Evolutionary conservation across 2,329 filamentous ascomycete genomes (phyloP).

Genomic region (Decorospora gaudefroyi): DNA sequence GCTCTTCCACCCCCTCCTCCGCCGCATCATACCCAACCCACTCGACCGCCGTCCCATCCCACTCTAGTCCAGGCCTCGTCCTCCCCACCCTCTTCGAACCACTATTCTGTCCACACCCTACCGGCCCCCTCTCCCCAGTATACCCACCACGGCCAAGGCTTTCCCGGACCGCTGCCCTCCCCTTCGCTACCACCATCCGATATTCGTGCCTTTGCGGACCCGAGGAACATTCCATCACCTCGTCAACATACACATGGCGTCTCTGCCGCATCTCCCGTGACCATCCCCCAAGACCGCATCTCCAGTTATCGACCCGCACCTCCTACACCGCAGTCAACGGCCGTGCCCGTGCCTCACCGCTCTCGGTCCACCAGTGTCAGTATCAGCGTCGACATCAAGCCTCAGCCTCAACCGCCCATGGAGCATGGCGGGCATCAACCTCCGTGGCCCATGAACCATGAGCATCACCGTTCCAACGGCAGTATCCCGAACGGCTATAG

Average conservation of each 20-base stretch:
- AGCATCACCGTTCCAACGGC: conserved; percentile 43
- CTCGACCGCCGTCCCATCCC: conserved; percentile 40
- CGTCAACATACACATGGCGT: conserved; percentile 45
- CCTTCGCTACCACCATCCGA: conserved; percentile 43
- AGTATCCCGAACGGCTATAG: conserved; percentile 42
- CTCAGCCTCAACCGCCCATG: conserved; percentile 38
- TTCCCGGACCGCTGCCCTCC: conserved; percentile 34
- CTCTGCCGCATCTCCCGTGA: conserved; percentile 35
- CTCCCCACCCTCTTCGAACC: conserved; percentile 34
- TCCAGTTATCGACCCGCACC: conserved; percentile 40
- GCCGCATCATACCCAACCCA: conserved; percentile 37
- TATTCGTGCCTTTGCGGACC: conserved; percentile 41
- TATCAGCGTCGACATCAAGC: conserved; percentile 35
- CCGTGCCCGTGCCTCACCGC: conserved; percentile 28
- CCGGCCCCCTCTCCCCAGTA: conserved; percentile 33
- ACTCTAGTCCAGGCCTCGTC: conserved; percentile 36
- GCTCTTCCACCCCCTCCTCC: conserved; percentile 40
- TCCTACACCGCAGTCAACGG: conserved; percentile 37
- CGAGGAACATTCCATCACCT: conserved; percentile 42
- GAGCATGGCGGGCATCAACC: conserved; percentile 43
- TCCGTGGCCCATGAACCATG: conserved; percentile 40
- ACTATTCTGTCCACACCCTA: conserved; percentile 33
- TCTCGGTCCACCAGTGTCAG: conserved; percentile 35
- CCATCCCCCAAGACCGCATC: conserved; percentile 44
- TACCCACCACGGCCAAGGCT: conserved; percentile 27